Evolutionary conservation across 805 yeast species (phyloP), one percentile per base, ranked within the genome.

Genomic region (Candida loeiensis): DNA sequence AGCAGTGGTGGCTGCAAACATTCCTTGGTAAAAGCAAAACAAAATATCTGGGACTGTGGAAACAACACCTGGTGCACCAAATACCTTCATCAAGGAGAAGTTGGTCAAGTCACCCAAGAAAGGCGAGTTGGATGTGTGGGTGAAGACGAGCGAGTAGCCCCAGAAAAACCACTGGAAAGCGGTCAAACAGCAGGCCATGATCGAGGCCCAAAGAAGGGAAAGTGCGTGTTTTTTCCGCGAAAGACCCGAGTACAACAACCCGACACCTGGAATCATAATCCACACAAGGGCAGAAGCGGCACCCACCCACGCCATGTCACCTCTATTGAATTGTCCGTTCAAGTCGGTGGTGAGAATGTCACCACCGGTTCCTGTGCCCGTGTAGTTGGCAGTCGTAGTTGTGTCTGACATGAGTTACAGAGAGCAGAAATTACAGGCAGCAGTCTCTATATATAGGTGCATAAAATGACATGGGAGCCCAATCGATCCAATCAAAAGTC

Each of bases 91-190:
- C 55, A 91, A 73, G 47, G 89, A 82, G 59, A 91, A 88, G 64
- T 86, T 82, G 53, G 76, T 76, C 59, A 91, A 70, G 45, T 87
- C 77, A 41, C 99, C 99, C 50, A 88, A 71, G 64, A 89, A 85
- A 14, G 69, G 73, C 11, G 86, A 75, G 28, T 63, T 61, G 34
- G 79, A 76, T 43, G 73, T 66, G 58, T 82, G 86, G 18, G 91
- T 74, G 60, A 91, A 91, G 14, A 88, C 82, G 43, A 93, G 74
- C 11, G 97, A 86, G 65, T 85, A 91, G 47, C 98, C 99, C 96
- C 97, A 89, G 71, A 89, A 90, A 66, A 89, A 93, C 98, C 99
- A 91, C 63, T 93, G 96, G 77, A 93, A 88, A 1, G 85, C 66
- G 6, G 89, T 80, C 22, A 91, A 69, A 50, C 93, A 81, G 15